Conservation (phyloP, 1,284 basidiomycete genomes). For the Tilletia setariae region DNA sequence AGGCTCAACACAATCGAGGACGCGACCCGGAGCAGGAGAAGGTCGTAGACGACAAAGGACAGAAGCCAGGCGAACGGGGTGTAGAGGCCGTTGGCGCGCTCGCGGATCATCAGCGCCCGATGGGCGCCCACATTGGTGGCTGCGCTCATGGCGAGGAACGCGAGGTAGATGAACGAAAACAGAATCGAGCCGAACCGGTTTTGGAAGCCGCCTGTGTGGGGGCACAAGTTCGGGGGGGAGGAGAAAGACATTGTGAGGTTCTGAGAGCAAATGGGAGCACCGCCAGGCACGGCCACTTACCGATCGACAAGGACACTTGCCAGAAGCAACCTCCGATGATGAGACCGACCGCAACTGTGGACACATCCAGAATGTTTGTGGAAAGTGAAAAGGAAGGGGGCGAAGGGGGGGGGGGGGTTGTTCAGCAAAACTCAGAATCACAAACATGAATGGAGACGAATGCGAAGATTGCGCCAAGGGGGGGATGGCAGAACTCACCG, state of each 20-base stretch:
- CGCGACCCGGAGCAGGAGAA: conserved; percentile 32
- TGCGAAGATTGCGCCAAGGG: no score
- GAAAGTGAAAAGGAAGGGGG: no score
- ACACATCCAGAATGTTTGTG: no score
- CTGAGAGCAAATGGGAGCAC: no score
- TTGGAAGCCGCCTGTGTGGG: conserved; percentile 25
- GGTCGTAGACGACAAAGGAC: conserved; percentile 36
- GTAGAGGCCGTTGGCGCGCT: conserved; percentile 40
- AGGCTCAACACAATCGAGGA: conserved; percentile 28
- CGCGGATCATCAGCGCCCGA: conserved; percentile 41
- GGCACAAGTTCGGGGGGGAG: no score
- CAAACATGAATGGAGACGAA: no score
- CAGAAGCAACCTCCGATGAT: conserved; percentile 42
- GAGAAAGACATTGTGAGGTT: no score
- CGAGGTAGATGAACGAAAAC: conserved; percentile 38
- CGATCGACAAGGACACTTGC: conserved; percentile 39
- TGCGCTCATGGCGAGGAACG: conserved; percentile 34
- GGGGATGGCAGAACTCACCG: not conserved
- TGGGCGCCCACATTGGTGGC: conserved; percentile 27
- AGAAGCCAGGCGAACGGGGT: conserved; percentile 33
- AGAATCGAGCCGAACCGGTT: conserved; percentile 45
- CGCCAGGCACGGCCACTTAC: no score
- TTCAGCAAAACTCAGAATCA: not conserved
- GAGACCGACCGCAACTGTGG: conserved; percentile 30
- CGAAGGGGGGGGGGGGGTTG: not conserved